Evolutionary conservation across 192 early-diverging fungal species (phyloP), one percentile per base, ranked within the genome.

Genomic region (Paraglomus occultum): DNA sequence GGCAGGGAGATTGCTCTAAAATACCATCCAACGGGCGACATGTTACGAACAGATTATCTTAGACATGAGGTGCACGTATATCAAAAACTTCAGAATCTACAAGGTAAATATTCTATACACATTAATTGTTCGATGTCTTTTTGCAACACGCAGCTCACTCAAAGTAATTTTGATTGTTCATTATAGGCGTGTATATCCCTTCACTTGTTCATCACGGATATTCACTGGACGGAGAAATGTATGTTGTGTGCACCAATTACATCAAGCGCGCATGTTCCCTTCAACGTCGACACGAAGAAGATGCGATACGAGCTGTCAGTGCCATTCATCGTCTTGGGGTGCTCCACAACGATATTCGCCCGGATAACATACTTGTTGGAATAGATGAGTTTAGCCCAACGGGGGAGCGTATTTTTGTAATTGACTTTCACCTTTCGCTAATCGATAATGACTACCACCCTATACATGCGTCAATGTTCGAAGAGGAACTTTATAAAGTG

Each of bases 11-110:
- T 64, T 23, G 20, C 15, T 15, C 17, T 49, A 22, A 64, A 64
- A 49, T 64, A 10, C 47, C 39, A 15, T 18, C n/a, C 45, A 14
- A 10, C 2, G 49, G 8, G 15, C 38, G 17, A 57, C 31, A 31
- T 18, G 17, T 5, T 4, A 31, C n/a, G 1, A 8, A 43, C 4
- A 22, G 9, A 6, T 0, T 15, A 47, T 44, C 49, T 77, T 0
- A 22, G 70, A 40, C 66, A 77, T 60, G 75, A 77, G 53, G 71
- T 64, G n/a, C 42, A 45, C 7, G 47, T 73, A 9, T 77, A 73
- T 20, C 44, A 71, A 17, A 7, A 14, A 8, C 59, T 77, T 45
- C 52, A 42, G 0, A 22, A 4, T 5, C 59, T 77, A 12, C 75
- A 71, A 55, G 75, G 75, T 12, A 18, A n/a, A 31, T 31, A 31